Evolutionary conservation across 1,139 yeast genomes (phyloP).

Genomic region (Meyerozyma guilliermondii): DNA sequence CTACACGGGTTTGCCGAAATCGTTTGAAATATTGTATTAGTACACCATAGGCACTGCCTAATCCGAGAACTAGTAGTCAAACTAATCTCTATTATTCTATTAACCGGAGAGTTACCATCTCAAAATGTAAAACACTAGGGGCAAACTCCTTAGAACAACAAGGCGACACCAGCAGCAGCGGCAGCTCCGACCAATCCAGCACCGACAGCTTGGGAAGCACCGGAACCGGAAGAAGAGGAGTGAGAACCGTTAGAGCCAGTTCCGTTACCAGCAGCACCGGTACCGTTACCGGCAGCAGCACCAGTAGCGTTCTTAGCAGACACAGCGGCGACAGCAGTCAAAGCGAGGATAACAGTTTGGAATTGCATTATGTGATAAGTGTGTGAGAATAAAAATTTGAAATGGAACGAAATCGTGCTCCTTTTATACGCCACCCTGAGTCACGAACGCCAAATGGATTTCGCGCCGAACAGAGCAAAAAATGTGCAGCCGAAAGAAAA

Average conservation of each 20-base stretch:
- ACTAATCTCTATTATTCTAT: conserved; percentile 2
- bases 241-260: conserved; percentile 5
- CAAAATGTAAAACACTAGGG: neutral
- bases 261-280: too few species aligned
- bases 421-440: neutral
- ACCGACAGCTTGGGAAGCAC: conserved; percentile 12
- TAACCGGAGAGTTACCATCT: conserved; percentile 1
- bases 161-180: conserved; percentile 16
- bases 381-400: neutral
- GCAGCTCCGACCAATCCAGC: conserved; percentile 15
- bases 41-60: conserved; percentile 2
- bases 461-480: neutral
- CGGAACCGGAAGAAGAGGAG: conserved; percentile 8
- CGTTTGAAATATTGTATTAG: neutral
- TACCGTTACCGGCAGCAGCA: conserved; percentile 9
- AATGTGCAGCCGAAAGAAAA: conserved; percentile 1
- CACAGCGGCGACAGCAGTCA: conserved; percentile 13
- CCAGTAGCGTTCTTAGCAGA: conserved; percentile 4
- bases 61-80: neutral
- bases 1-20: neutral
- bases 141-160: conserved; percentile 12
- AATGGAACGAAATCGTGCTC: neutral
- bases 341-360: conserved; percentile 13
- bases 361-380: conserved; percentile 10
- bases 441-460: conserved; percentile 1